Evolutionary conservation across 208 protist species (phyloP), one percentile per base, ranked within the genome.

Genomic region (Phytomonas francai): DNA sequence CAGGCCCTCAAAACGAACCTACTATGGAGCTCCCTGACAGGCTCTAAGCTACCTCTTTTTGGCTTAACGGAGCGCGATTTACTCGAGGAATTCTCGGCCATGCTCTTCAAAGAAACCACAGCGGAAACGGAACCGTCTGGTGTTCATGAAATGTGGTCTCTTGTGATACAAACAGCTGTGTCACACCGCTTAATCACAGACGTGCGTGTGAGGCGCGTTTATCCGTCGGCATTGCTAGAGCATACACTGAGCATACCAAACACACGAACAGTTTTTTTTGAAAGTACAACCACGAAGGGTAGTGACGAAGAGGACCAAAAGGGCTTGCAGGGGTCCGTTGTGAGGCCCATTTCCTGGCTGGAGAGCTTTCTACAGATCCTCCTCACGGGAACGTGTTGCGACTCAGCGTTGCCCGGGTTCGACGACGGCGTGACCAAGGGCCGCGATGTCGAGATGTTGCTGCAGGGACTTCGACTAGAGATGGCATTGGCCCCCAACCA

Each of bases 301-400:
- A 16, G 8, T 45, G 19, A 45, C 9, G 39, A 45, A 12, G 5
- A 49, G 31, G 9, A 9, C 14, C 3, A 33, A 11, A 19, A n/a
- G 30, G n/a, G 5, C 14, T 39, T 14, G 3, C 61, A 19, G 9
- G 63, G n/a, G 9, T 31, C 54, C 3, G 33, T 25, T 5, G 71
- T 73, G 30, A 59, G 77, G 16, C 42, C 73, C 14, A 49, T 88
- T 29, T 49, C 42, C 36, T 84, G 71, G 80, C 59, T 89, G 32
- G 61, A 65, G 39, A 57, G 58, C 12, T 86, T 79, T 72, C 59
- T 89, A 11, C 32, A 42, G 8, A 62, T 74, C 0, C 22, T 88
- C 25, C 56, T 88, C 6, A 63, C 67, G 1, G 75, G 76, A 45
- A 63, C 25, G 28, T 14, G 19, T 3, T 75, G 68, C 29, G 80